These are phyloP conservation scores for Penicillium paneum DNA, from an alignment of 2,329 filamentous ascomycete genomes.

Conservation along the genomic window DNA sequence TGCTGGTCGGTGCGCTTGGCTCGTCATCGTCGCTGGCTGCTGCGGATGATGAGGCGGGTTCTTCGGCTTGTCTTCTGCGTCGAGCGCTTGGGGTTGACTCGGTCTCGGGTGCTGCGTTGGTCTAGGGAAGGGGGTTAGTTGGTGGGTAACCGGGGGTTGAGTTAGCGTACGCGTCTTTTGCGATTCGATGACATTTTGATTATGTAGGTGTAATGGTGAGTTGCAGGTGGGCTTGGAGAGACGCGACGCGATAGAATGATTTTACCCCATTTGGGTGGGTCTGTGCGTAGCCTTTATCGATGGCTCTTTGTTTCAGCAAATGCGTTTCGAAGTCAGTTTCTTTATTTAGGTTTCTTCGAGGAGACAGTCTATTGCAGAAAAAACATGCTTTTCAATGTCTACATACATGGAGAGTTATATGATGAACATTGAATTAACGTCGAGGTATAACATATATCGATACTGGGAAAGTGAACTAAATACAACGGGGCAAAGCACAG, in stretches of 20 bases:
- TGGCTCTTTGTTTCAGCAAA: background rate
- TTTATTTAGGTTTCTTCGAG: background rate
- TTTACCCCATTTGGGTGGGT: slow-evolving; percentile 20
- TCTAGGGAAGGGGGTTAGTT: background rate
- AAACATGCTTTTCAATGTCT: background rate
- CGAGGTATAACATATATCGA: background rate
- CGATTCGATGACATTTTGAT: slow-evolving; percentile 25
- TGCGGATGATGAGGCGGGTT: background rate
- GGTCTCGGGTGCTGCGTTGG: slow-evolving; percentile 1
- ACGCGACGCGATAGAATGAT: slow-evolving; percentile 24
- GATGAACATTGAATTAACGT: background rate
- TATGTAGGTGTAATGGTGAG: background rate
- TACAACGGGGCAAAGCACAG: background rate
- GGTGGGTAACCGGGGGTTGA: background rate
- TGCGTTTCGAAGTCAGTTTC: background rate
- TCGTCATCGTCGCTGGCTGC: slow-evolving; percentile 16
- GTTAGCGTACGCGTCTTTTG: slow-evolving; percentile 29
- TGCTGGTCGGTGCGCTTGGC: slow-evolving; percentile 28
- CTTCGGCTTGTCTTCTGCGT: slow-evolving; percentile 15
- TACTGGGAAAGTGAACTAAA: slow-evolving; percentile 3
- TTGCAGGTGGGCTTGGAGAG: background rate
- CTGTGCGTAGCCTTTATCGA: slow-evolving; percentile 20
- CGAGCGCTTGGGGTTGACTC: background rate
- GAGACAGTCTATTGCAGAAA: background rate
- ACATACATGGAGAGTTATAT: no score